Evolutionary conservation across 2,329 filamentous ascomycete species (phyloP).

Genomic region (Xylariaceae sp.): DNA sequence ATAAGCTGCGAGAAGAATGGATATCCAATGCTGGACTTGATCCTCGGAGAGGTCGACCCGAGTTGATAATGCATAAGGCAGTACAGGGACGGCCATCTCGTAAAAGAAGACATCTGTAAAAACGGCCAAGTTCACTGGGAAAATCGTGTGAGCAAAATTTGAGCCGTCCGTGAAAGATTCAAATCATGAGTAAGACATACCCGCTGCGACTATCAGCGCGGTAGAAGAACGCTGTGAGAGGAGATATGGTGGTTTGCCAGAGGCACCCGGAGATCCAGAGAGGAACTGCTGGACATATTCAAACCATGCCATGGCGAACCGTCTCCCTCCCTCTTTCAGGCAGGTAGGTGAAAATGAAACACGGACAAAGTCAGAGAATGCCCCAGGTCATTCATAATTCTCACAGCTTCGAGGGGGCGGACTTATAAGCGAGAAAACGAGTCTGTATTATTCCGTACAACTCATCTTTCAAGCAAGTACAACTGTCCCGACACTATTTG

Average conservation of each 20-base stretch:
- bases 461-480: not conserved
- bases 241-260: constrained; percentile 32
- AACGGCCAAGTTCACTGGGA: constrained; percentile 30
- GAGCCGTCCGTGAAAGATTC: not conserved
- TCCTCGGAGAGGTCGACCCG: constrained; percentile 47
- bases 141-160: not conserved
- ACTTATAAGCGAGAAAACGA: not conserved
- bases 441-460: not conserved
- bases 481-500: not conserved
- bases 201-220: constrained; percentile 34
- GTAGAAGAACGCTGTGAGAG: constrained; percentile 39
- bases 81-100: constrained; percentile 62
- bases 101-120: constrained; percentile 58
- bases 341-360: not conserved
- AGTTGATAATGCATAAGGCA: constrained; percentile 59
- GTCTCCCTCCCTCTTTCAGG: not conserved
- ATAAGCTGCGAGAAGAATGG: constrained; percentile 67
- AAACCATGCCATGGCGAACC: constrained; percentile 13
- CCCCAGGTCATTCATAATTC: not conserved
- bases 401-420: not conserved
- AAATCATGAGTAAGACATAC: constrained; percentile 21
- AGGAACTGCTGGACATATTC: constrained; percentile 25
- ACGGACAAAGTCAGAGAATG: not conserved
- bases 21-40: constrained; percentile 62
- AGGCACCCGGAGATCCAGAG: constrained; percentile 24